Evolutionary conservation across 2,329 filamentous ascomycete genomes (phyloP), one percentile per base, ranked within the genome.

Genomic region (Alternaria angustiovoidea): DNA sequence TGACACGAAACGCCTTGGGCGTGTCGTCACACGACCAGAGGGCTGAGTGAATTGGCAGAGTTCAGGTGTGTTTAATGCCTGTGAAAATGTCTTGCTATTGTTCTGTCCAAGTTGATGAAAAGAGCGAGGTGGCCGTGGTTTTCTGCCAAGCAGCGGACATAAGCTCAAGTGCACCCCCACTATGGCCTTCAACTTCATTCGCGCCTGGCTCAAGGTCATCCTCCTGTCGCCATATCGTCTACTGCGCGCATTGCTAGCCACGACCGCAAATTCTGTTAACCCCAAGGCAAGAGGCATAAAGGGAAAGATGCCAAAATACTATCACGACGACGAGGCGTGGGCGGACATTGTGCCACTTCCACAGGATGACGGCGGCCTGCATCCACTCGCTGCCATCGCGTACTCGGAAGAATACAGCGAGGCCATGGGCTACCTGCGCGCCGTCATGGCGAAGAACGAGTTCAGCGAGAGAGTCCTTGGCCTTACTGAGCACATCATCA

Each of bases 391-490:
- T n/a, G 88, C 90, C 60, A 99, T 99, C 78, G 90, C 94, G 59
- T 99, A 99, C 79, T 88, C 90, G 2, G 89, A 92, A 32, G 90
- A 95, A 65, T 99, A 99, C 78, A 88, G 90, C 64, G 94, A 97
- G 82, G 94, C 92, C 47, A 95, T 96, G 81, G 89, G 91, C 44
- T 99, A 98, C 80, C 87, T 99, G 54, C 91, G 95, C 62, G 94
- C 95, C 62, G 87, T 97, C 69, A 99, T 99, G 94, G 91, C 92
- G 14, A 84, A 83, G 48, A 91, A 96, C 75, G 95, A 99, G 79
- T 86, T 90, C 82, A 93, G 91, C 24, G 86, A 89, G 22, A 87
- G 95, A 48, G 91, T 89, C 36, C 85, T 99, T 43, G 86, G 84
- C 32, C 87, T 99, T 63, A 99, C 95, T 5, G 90, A 93, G 75